Base-by-base conservation (phyloP, 2,329 filamentous ascomycete genomes). In the Penicillium sp. region DNA sequence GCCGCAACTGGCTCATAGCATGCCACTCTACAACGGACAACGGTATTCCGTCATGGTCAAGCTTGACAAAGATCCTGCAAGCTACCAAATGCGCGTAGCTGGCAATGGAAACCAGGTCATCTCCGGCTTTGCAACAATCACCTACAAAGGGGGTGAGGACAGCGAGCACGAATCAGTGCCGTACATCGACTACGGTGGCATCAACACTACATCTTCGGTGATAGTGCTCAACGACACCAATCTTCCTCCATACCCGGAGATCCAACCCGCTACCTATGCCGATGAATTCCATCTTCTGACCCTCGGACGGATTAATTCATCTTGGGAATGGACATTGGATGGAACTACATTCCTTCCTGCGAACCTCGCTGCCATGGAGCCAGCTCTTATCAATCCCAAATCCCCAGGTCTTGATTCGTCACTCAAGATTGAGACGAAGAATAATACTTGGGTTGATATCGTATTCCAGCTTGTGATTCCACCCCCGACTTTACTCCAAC, bases 361-460 rank as follows among this genome's bases (percentile, higher is more conserved):
- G 14, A 57, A 59, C 16, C 39, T 59, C 9, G 52, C 44, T 35
- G 33, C 35, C 6, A 57, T 57, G 51, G 43, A 59, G 27, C 60
- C 60, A 9, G 48, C 33, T 2, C 44, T 63, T 31, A 31, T 51
- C 24, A 53, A 61, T 21, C 59, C 53, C 2, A 33, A 53, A 35
- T 39, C 53, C 14, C 41, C 58, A 6, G 59, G 41, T 3, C n/a
- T 57, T 6, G 44, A 55, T 16, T 53, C 54, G 2, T 22, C 52
- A 58, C 73, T 81, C 35, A 82, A 80, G 29, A 77, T 84, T 55
- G 73, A 74, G 10, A 84, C 81, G 6, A 61, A 63, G 24, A 75
- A 80, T 56, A 66, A 72, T 61, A 76, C 78, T 1, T 86, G 83
- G 83, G 75, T 86, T 5, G 84, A 86, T 63, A 68, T 85, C 16